Base-by-base conservation (phyloP, 495 filamentous ascomycete species). In the Aspergillus sclerotioniger region DNA sequence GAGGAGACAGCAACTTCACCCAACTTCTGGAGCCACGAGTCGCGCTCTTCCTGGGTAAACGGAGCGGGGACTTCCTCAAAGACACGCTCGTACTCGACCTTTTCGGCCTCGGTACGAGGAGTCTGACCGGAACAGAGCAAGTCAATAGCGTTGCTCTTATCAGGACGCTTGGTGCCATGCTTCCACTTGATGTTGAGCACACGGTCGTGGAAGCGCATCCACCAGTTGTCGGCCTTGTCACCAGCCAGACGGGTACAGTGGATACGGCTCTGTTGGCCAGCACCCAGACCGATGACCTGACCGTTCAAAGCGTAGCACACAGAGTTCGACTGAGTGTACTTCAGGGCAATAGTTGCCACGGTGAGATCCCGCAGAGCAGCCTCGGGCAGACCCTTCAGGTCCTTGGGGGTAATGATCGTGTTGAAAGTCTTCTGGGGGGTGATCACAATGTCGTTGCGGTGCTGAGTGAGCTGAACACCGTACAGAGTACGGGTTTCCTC, bases 211-310 rank as follows among this genome's bases (percentile, higher is more conserved):
- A 96, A 97, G 64, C 94, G 87, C 77, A 98, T 87, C 94, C 94
- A 98, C 94, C 94, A 98, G 80, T 93, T 96, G 74, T 98, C 94
- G 49, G 92, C 90, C 80, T 98, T 98, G 78, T 96, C 94, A 61
- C 95, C 94, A n/a, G 94, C 94, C 43, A 98, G 83, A 60, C 94
- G 87, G 25, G 94, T 98, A 82, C 95, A 98, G 82, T 98, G 95
- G 64, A 98, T 98, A 62, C 94, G 87, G 59, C 89, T 93, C 77
- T 98, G 94, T 75, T 98, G 94, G 51, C 94, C 94, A 51, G 94
- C 94, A 60, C 95, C 94, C 45, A 98, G 83, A 50, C 94, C 94
- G 62, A 98, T 85, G 71, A 96, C 81, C 73, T 98, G 95, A 15
- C 94, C 94, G 62, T 96, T 90, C 56, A 93, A 84, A 44, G 94